Base-by-base conservation (phyloP, 305 asterid species). In the Ruellia speciosa region DNA sequence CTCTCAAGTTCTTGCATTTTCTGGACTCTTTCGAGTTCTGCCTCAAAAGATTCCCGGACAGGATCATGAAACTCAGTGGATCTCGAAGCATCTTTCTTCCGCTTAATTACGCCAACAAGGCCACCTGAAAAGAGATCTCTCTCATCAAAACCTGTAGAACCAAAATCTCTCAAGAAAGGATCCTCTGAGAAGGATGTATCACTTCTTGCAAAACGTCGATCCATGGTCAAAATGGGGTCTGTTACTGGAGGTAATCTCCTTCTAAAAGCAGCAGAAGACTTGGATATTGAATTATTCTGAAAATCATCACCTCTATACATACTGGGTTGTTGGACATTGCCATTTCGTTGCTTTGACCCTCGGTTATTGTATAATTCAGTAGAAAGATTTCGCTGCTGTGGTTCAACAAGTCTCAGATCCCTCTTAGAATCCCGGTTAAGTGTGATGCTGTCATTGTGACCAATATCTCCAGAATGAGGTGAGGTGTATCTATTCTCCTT, bases 1-100 rank as follows among this genome's bases (percentile, higher is more conserved):
- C 97, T 70, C 79, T 93, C 99, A 62, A 84, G 83, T 79, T 93
- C 97, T 71, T 89, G 99, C 89, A 89, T 80, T 81, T 81, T 81
- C 79, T 93, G 99, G 66, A 93, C 97, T 72, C 90, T 80, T 66
- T 88, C 99, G 62, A 93, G 94, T 69, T 93, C 99, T 69, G 97
- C 99, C 80, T 93, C 97, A 65, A 86, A 93, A 48, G 96, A 93
- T 71, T 93, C 96, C 61, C 99, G 80, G 57, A 81, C 79, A 52
- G 99, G 99, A 74, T 93, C 99, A 20, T 81, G 87, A 70, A 86
- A 78, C 62, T 89, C 90, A 58, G 85, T 77, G n/a, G 80, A 67
- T 62, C 77, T 83, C 41, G 74, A 76, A 60, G 79, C 75, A 56
- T 93, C 97, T 56, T 83, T 93, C 70, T 87, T 93, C 78, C 94